Evolutionary conservation across 2,329 filamentous ascomycete genomes (phyloP), one percentile per base, ranked within the genome.

Genomic region (Stachybotrys chlorohalonatus): DNA sequence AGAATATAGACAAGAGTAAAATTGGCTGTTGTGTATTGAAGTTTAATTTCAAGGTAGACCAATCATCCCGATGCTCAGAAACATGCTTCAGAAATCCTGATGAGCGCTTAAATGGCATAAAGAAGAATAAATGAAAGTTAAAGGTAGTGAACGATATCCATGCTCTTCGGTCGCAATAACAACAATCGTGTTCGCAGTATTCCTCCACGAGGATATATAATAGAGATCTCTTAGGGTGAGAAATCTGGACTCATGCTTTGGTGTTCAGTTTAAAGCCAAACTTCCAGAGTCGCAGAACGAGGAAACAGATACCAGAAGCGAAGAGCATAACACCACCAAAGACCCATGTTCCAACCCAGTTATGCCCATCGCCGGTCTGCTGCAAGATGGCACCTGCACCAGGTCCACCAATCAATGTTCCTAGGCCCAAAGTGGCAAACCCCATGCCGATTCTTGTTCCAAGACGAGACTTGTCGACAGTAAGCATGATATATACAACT

Each of bases 361-460:
- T 55, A 52, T 60, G 50, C 60, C 61, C 0, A 24, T 24, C 24
- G 15, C 17, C 46, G 16, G 9, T 16, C 46, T 24, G 15, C 46
- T n/a, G 15, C 46, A 74, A 59, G 31, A 73, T 62, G 2, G 55
- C 66, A 53, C 70, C 71, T 15, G 60, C 68, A 24, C 60, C 63
- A 0, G 71, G 70, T 0, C 67, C 69, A 9, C 68, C 72, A 16
- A 60, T 59, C 15, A 75, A 54, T 4, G 67, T 56, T 6, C 68
- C 71, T 3, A 71, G 56, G 0, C 62, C 64, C 6, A 64, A 57
- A 6, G 70, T 59, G 0, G 64, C 64, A 55, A 68, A 74, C 1
- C 65, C 67, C 65, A 66, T 64, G 1, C 74, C 74, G 15, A 75
- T 70, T 7, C 74, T 63, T 2, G 71, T 74, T 5, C 75, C 75